These are phyloP conservation scores for Atkinsonella texensis DNA, from an alignment of 2,329 filamentous ascomycete genomes.

Conservation along the genomic window DNA sequence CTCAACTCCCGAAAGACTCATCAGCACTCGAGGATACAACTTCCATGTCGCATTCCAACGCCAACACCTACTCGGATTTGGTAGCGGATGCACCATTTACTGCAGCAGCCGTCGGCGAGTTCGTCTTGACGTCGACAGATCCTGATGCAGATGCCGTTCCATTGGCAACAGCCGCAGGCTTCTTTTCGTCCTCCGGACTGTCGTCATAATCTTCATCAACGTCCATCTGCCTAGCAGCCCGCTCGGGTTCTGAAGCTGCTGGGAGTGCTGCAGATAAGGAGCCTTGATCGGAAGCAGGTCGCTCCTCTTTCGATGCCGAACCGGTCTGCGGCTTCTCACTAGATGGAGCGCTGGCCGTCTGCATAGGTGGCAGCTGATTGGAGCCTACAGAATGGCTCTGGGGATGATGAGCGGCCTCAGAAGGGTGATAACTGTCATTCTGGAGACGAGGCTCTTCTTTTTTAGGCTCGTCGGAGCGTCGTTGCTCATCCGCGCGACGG, in stretches of 20 bases:
- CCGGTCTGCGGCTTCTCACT: slow-evolving; percentile 30
- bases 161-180: slow-evolving; percentile 32
- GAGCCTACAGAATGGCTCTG: slow-evolving; percentile 41
- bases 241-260: slow-evolving; percentile 57
- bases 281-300: slow-evolving; percentile 29
- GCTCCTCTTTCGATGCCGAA: slow-evolving; percentile 45
- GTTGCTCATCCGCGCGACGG: slow-evolving; percentile 52
- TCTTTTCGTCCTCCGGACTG: slow-evolving; percentile 76
- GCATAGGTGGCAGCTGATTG: slow-evolving; percentile 50
- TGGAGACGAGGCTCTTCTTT: slow-evolving; percentile 55
- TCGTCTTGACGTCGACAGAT: slow-evolving; percentile 39
- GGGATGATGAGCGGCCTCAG: slow-evolving; percentile 75
- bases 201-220: slow-evolving; percentile 98
- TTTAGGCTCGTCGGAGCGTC: slow-evolving; percentile 46
- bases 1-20: slow-evolving; percentile 14
- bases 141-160: slow-evolving; percentile 33
- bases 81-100: slow-evolving; percentile 28
- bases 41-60: background rate
- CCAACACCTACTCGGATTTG: slow-evolving; percentile 31
- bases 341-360: slow-evolving; percentile 44
- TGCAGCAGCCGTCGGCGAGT: slow-evolving; percentile 10
- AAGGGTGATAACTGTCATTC: slow-evolving; percentile 77
- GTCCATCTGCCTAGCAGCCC: slow-evolving; percentile 86
- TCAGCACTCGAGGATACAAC: background rate
- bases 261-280: slow-evolving; percentile 36